Evolutionary conservation across 1,284 basidiomycete species (phyloP), one percentile per base, ranked within the genome.

Genomic region (Thecaphora thlaspeos): DNA sequence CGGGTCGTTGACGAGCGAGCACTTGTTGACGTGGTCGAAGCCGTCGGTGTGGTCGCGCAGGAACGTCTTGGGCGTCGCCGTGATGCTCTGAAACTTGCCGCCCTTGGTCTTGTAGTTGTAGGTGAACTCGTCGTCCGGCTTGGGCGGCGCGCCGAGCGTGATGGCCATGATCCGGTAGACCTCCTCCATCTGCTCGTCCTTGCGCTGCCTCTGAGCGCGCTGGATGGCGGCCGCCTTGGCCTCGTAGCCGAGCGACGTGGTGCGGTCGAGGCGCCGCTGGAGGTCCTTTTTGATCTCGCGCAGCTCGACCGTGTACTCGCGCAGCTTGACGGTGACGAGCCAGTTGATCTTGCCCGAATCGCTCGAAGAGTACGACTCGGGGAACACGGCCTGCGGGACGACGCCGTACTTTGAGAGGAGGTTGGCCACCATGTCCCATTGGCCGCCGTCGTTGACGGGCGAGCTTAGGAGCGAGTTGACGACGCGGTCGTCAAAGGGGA

Each of bases 1-100:
- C 17, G 94, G 93, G 77, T 97, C 93, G 75, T 97, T 88, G 80
- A 97, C 92, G 34, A 97, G 84, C 44, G 91, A 94, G 82, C 95
- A 93, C 8, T 84, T 86, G 37, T 89, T 87, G 18, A 85, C 38
- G 81, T 81, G 78, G 84, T 87, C 70, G 80, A 80, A 23, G 77
- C 81, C 68, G 28, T 55, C 56, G 22, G 70, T 65, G 54, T 78
- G 62, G 10, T 75, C 66, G 42, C 62, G 52, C 45, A 77, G 71
- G 62, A 90, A 95, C 55, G 90, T 86, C 45, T 82, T 71, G 10
- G 93, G 88, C 1, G 90, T 92, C 34, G 89, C 87, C 41, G 84
- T 84, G 85, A 91, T 88, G 7, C 51, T 55, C 62, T 84, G 82
- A 44, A 85, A 84, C 80, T 91, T 93, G 51, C 85, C 86, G 58